Conservation (phyloP, 2,329 filamentous ascomycete species). For the Nemania diffusa region DNA sequence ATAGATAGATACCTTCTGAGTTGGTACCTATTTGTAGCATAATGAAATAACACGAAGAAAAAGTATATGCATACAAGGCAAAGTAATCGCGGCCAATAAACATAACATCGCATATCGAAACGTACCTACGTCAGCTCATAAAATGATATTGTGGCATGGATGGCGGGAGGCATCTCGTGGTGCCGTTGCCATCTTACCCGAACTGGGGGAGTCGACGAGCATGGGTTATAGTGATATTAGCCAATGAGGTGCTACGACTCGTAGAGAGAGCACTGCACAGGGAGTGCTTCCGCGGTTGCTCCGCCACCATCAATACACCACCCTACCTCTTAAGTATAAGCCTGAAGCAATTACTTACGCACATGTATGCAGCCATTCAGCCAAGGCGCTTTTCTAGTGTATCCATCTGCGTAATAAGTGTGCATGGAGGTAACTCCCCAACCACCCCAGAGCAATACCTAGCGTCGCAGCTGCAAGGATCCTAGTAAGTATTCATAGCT, state of each 20-base stretch:
- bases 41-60: not conserved
- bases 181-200: not conserved
- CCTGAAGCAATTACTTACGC: too few relatives aligned
- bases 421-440: not conserved
- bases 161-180: not conserved
- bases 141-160: not conserved
- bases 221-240: not conserved
- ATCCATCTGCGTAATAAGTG: not conserved
- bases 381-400: slow-evolving; percentile 19
- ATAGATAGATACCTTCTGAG: not conserved
- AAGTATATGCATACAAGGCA: not conserved
- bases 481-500: not conserved
- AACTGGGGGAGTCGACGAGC: slow-evolving; percentile 5
- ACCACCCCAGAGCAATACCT: slow-evolving; percentile 11
- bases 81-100: not conserved
- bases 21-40: not conserved
- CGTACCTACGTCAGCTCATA: not conserved
- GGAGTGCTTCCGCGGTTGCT: slow-evolving; percentile 14
- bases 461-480: not conserved
- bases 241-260: not conserved
- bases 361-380: slow-evolving; percentile 11
- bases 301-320: slow-evolving; percentile 21
- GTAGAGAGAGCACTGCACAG: not conserved
- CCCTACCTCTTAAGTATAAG: not conserved
- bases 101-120: not conserved